phyloP scores from a whole-genome alignment of 2,329 filamentous ascomycete genomes.

The Trichoderma citrinoviride region DNA sequence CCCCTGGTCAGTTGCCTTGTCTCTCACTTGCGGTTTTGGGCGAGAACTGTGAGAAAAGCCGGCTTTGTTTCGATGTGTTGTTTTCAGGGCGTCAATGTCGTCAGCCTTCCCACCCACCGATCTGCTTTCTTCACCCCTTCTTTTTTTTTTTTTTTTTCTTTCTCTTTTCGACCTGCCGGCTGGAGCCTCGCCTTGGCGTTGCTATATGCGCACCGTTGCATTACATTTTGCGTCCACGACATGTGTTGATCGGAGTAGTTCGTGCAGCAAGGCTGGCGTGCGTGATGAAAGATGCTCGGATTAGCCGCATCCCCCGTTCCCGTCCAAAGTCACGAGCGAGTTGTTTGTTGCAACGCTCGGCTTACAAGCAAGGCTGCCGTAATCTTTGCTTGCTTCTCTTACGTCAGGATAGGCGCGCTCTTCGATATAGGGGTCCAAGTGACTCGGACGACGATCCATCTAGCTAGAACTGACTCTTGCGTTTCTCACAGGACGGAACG shows the following conservation, averaged over 20 bases:
- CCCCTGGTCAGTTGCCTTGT: not conserved
- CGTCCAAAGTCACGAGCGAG: not conserved
- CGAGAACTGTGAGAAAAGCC: not conserved
- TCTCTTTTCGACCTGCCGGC: not conserved
- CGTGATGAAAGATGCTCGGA: not conserved
- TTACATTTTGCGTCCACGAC: no score
- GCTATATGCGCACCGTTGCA: not conserved
- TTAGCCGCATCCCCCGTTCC: not conserved
- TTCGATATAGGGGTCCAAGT: conserved; percentile 7
- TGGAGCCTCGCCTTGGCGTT: conserved; percentile 2
- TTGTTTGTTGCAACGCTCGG: not conserved
- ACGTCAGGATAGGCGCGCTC: not conserved
- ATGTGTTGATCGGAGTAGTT: no score
- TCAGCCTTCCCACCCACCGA: not conserved
- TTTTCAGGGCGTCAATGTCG: not conserved
- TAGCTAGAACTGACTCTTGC: not conserved
- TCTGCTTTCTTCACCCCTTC: not conserved
- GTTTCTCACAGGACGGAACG: not conserved
- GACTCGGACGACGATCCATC: conserved; percentile 12
- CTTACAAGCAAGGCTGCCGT: not conserved
- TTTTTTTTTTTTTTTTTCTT: no score
- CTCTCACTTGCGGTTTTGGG: not conserved
- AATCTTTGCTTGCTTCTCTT: not conserved
- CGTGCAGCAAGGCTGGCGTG: not conserved
- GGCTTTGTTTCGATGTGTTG: not conserved